Percentiles rank a stretch among this genome's conserved stretches.
Evolutionary conservation across 768 basidiomycete genomes (phyloP).

Genomic region (Tulasnella sp.): DNA sequence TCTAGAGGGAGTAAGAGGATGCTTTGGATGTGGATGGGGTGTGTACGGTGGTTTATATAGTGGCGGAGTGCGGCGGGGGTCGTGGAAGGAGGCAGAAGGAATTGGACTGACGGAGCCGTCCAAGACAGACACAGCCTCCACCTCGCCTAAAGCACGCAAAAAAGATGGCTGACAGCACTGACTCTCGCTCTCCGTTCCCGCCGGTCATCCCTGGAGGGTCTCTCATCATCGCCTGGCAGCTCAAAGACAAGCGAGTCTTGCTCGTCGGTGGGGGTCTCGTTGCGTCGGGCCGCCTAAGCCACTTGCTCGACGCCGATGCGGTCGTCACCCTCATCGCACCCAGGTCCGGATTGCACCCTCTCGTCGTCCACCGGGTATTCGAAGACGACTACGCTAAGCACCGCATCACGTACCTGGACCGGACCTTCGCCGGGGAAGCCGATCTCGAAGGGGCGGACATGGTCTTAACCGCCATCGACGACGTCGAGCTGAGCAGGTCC

Average conservation of each 20-base stretch:
- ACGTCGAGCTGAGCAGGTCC: conserved; percentile 54
- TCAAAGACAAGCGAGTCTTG: conserved; percentile 70
- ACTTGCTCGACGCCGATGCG: conserved; percentile 72
- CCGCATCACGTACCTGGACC: conserved; percentile 59
- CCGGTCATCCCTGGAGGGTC: conserved; percentile 42
- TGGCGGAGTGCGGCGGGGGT: neutral
- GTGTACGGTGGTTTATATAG: neutral
- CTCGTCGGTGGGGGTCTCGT: conserved; percentile 92
- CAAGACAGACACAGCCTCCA: neutral
- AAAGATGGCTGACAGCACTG: neutral
- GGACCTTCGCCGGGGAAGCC: conserved; percentile 48
- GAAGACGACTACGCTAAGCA: conserved; percentile 37
- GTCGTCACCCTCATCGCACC: conserved; percentile 71
- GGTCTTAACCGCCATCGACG: conserved; percentile 90
- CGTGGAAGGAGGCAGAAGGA: neutral
- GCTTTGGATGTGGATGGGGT: neutral
- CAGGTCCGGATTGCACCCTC: conserved; percentile 42
- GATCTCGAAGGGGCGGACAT: conserved; percentile 66
- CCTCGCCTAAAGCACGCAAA: neutral
- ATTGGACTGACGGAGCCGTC: neutral
- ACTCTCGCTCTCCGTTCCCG: neutral
- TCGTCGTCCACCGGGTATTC: conserved; percentile 22
- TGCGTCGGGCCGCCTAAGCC: conserved; percentile 77
- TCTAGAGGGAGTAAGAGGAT: neutral
- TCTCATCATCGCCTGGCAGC: conserved; percentile 87